phyloP scores from a whole-genome alignment of 352 stramenopile genomes.

The Hyphochytrium catenoides region DNA sequence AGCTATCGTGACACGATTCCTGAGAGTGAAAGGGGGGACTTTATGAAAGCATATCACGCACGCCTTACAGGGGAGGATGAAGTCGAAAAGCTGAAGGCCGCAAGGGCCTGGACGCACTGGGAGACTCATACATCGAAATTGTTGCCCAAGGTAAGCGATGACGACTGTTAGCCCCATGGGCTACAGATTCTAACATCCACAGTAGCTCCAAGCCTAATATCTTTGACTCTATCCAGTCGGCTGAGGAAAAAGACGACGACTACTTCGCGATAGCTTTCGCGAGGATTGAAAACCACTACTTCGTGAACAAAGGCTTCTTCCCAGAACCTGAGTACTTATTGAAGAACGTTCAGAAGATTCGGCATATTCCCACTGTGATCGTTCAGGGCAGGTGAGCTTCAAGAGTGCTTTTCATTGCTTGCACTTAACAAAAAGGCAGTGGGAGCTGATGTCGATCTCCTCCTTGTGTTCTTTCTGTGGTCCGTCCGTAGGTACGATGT shows the following conservation, averaged over 20 bases:
- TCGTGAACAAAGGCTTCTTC: constrained; percentile 70
- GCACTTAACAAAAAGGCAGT: too few species aligned
- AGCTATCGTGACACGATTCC: constrained; percentile 61
- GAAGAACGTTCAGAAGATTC: constrained; percentile 65
- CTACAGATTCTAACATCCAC: too few species aligned
- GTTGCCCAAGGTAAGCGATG: too few species aligned
- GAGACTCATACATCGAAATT: constrained; percentile 47
- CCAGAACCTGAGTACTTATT: constrained; percentile 55
- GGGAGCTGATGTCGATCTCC: too few species aligned
- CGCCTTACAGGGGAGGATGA: constrained; percentile 59
- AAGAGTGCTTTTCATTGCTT: too few species aligned
- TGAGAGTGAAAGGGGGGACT: constrained; percentile 42
- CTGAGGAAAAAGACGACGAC: constrained; percentile 32
- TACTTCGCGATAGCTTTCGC: constrained; percentile 69
- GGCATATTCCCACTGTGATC: constrained; percentile 70
- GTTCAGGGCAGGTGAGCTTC: constrained; percentile 45
- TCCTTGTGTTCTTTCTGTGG: not conserved
- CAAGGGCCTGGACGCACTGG: constrained; percentile 68
- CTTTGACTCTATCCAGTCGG: too few species aligned
- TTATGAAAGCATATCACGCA: constrained; percentile 61
- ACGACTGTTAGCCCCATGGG: too few species aligned
- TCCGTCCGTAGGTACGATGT: constrained; percentile 37
- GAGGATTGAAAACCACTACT: constrained; percentile 80
- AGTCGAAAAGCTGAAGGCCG: constrained; percentile 43
- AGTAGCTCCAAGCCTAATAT: too few species aligned